Conservation (phyloP, 2,329 filamentous ascomycete species). For the Leptoxyphium fumago region DNA sequence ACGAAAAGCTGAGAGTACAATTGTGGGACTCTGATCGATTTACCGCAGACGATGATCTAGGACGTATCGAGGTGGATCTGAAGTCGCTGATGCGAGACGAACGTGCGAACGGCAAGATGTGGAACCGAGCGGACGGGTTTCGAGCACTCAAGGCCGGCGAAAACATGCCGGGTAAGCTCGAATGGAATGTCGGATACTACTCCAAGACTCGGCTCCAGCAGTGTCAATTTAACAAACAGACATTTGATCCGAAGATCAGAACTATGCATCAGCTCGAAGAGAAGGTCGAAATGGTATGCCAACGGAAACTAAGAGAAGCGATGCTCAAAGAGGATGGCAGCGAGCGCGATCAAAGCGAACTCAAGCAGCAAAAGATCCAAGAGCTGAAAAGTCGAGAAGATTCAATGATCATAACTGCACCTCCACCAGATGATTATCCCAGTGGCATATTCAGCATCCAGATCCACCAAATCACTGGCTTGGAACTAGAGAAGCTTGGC, state of each 20-base stretch:
- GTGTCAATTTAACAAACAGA: constrained; percentile 47
- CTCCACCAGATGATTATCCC: constrained; percentile 45
- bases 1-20: constrained; percentile 53
- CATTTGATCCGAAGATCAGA: constrained; percentile 41
- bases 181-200: constrained; percentile 60
- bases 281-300: constrained; percentile 38
- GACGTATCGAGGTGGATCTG: constrained; percentile 54
- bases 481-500: constrained; percentile 46
- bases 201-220: constrained; percentile 49
- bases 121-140: constrained; percentile 50
- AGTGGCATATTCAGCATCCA: constrained; percentile 56
- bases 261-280: constrained; percentile 44
- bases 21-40: constrained; percentile 63
- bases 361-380: constrained; percentile 53
- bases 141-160: constrained; percentile 49
- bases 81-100: constrained; percentile 47
- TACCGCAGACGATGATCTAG: constrained; percentile 60
- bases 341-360: constrained; percentile 31
- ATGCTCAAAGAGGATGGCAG: constrained; percentile 37
- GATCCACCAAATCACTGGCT: constrained; percentile 57
- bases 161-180: constrained; percentile 52
- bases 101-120: constrained; percentile 46
- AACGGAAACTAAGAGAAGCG: constrained; percentile 52
- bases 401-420: constrained; percentile 52
- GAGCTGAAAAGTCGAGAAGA: constrained; percentile 45